phyloP scores from a whole-genome alignment of 106 monocot species.

The Dendrobium officinale region DNA sequence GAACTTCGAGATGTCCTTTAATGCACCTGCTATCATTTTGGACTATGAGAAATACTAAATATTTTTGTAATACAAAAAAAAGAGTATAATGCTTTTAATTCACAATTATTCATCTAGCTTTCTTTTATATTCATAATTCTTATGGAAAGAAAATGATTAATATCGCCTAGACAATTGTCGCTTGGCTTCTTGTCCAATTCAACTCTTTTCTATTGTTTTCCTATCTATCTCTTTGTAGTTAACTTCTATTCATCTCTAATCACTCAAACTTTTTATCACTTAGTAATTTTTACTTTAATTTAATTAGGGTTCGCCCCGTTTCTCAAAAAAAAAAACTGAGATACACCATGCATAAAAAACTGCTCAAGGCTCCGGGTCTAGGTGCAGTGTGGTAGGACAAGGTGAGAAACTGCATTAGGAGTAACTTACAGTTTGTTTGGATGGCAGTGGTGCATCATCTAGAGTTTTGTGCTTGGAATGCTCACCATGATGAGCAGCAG shows the following conservation, averaged over 20 bases:
- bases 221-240: too few species aligned
- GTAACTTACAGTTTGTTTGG: constrained; percentile 35
- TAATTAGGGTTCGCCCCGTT: neutral
- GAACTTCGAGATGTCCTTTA: too few species aligned
- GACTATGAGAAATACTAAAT: neutral
- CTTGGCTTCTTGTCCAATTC: neutral
- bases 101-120: neutral
- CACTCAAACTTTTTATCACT: neutral
- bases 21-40: too few species aligned
- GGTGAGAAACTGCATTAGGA: neutral
- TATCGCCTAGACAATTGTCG: neutral
- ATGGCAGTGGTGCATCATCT: constrained; percentile 25
- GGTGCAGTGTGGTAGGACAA: neutral
- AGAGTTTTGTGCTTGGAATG: constrained; percentile 40
- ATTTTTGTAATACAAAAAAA: neutral
- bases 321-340: neutral
- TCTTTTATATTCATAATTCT: neutral
- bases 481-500: constrained; percentile 37
- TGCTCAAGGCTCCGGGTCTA: neutral
- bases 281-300: neutral
- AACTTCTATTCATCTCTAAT: neutral
- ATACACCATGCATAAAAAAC: neutral
- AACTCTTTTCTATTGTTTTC: too few species aligned
- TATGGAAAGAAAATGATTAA: neutral
- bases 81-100: neutral